phyloP scores from a whole-genome alignment of 345 rosid species.

The Salix caprea region DNA sequence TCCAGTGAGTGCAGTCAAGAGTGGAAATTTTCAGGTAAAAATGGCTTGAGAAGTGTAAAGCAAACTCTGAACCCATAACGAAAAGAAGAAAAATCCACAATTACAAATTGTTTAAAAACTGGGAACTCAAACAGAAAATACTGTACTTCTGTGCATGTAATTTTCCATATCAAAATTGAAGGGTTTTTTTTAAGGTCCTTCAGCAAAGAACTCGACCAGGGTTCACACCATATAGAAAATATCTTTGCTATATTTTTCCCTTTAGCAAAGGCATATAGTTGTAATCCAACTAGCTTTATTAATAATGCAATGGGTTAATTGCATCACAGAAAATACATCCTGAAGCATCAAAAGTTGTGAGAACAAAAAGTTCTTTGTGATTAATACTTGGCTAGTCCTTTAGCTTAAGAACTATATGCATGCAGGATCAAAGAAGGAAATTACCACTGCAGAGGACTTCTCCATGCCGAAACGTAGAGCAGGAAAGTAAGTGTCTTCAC shows the following conservation, averaged over 20 bases:
- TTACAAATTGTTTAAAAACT: neutral
- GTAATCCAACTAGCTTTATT: neutral
- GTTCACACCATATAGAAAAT: neutral
- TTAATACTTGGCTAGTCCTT: neutral
- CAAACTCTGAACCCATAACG: neutral
- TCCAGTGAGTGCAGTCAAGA: neutral
- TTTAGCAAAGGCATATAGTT: neutral
- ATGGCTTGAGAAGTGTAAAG: neutral
- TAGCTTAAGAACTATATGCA: neutral
- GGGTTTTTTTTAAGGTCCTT: neutral
- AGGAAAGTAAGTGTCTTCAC: slow-evolving; percentile 83
- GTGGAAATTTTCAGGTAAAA: neutral
- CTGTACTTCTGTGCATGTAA: neutral
- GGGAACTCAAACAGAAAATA: neutral
- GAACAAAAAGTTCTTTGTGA: neutral
- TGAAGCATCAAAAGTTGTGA: neutral
- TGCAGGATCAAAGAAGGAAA: slow-evolving; percentile 9
- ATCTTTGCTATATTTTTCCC: neutral
- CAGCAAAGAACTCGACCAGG: neutral
- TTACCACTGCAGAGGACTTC: slow-evolving; percentile 74
- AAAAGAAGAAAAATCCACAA: neutral
- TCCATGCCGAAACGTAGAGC: slow-evolving; percentile 64
- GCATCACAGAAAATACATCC: neutral
- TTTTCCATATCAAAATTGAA: neutral
- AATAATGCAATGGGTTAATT: neutral